phyloP scores from a whole-genome alignment of 148 eudicot genomes.

The Fagopyrum tataricum region DNA sequence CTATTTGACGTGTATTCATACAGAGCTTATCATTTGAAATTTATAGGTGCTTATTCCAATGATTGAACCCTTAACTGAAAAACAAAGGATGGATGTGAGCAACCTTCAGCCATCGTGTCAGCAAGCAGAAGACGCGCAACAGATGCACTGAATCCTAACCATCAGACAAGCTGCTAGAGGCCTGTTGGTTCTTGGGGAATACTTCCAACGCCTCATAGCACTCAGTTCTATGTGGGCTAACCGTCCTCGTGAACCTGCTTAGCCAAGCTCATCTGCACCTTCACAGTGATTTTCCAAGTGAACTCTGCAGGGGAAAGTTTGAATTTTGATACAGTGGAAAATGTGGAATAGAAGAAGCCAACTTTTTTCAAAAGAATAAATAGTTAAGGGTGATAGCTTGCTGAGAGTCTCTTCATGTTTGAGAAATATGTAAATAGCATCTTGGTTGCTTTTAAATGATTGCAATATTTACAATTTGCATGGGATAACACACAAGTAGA shows the following conservation, averaged over 20 bases:
- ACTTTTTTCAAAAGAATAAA: no score
- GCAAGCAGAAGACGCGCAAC: slow-evolving; percentile 18
- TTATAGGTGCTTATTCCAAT: slow-evolving; percentile 4
- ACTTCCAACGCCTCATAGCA: slow-evolving; percentile 14
- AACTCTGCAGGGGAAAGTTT: slow-evolving; percentile 4
- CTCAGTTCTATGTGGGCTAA: slow-evolving; percentile 5
- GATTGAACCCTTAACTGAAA: slow-evolving; percentile 13
- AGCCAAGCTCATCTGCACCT: background rate
- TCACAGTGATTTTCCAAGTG: background rate
- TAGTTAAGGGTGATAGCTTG: no score
- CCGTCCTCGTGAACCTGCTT: slow-evolving; percentile 5
- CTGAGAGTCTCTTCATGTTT: no score
- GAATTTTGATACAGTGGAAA: no score
- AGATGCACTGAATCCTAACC: slow-evolving; percentile 5
- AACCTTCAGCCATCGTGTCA: slow-evolving; percentile 15
- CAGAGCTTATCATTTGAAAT: background rate
- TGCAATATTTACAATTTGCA: background rate
- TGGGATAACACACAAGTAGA: background rate
- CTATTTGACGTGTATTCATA: no score
- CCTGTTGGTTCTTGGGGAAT: slow-evolving; percentile 5
- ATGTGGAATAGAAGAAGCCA: no score
- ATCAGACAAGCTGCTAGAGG: slow-evolving; percentile 11
- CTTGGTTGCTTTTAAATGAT: background rate
- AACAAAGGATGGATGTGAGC: slow-evolving; percentile 7
- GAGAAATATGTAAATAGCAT: no score